Percentiles rank a stretch among this genome's conserved stretches.
Evolutionary conservation across 306 rosid genomes (phyloP).

Genomic region (Datisca glomerata): DNA sequence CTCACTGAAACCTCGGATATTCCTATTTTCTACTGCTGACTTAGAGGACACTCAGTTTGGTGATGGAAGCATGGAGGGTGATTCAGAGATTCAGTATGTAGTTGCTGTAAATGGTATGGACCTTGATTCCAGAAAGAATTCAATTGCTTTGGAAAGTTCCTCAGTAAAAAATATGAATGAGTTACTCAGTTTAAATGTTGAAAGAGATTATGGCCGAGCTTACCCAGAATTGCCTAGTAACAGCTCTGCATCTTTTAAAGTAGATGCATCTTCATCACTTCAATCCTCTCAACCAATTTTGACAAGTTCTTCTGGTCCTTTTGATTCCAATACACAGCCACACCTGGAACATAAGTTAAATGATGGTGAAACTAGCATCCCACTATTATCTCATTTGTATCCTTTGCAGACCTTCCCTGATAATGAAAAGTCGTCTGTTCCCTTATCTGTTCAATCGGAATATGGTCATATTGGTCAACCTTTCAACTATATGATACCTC

Average conservation of each 20-base stretch:
- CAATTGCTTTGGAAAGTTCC: constrained; percentile 35
- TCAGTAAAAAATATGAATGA: constrained; percentile 49
- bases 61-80: constrained; percentile 48
- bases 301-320: constrained; percentile 36
- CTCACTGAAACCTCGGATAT: constrained; percentile 56
- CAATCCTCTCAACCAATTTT: constrained; percentile 34
- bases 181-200: constrained; percentile 41
- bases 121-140: constrained; percentile 48
- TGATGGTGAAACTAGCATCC: constrained; percentile 35
- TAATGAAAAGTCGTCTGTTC: constrained; percentile 17
- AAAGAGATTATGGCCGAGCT: constrained; percentile 26
- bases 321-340: constrained; percentile 31
- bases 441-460: constrained; percentile 20
- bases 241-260: constrained; percentile 23
- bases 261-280: constrained; percentile 29
- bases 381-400: constrained; percentile 18
- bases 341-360: constrained; percentile 28
- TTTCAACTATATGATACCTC: constrained; percentile 14
- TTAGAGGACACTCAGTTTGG: constrained; percentile 59
- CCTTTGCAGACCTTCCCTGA: constrained; percentile 18
- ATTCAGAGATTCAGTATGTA: constrained; percentile 62
- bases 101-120: constrained; percentile 76
- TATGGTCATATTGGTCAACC: constrained; percentile 13
- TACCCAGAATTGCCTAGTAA: constrained; percentile 28
- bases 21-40: constrained; percentile 54